phyloP scores from a whole-genome alignment of 345 rosid species.

The Eutrema yunnanense region DNA sequence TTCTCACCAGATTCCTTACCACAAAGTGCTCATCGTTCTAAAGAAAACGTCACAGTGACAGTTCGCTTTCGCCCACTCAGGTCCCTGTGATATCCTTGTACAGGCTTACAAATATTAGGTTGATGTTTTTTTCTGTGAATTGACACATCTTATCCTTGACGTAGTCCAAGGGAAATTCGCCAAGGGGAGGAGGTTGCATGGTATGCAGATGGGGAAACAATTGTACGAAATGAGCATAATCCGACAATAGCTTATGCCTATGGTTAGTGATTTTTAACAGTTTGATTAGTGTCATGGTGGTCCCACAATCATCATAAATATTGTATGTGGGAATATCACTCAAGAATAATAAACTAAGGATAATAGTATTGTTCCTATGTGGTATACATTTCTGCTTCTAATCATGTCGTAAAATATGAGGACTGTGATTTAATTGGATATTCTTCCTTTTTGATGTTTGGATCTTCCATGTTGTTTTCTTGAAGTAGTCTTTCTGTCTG shows the following conservation, averaged over 20 bases:
- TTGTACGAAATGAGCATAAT: constrained; percentile 80
- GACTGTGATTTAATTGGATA: not conserved
- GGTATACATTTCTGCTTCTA: not conserved
- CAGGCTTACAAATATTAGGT: not conserved
- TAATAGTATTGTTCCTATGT: not conserved
- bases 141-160: constrained; percentile 24
- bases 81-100: constrained; percentile 32
- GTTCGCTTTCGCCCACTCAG: constrained; percentile 97
- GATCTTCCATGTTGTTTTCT: constrained; percentile 1
- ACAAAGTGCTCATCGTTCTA: constrained; percentile 46
- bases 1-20: constrained; percentile 50
- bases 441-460: not conserved
- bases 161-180: constrained; percentile 93
- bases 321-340: not conserved
- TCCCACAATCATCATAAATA: not conserved
- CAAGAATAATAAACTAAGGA: not conserved
- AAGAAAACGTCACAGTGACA: constrained; percentile 89
- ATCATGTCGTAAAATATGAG: not conserved
- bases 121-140: not conserved
- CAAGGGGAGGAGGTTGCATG: constrained; percentile 99
- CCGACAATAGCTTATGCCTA: constrained; percentile 89
- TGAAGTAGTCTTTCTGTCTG: not conserved
- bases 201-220: constrained; percentile 99
- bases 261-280: constrained; percentile 42
- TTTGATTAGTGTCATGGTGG: not conserved